Base-by-base conservation (phyloP, 2,329 filamentous ascomycete species). In the Harringtonia lauricola region DNA sequence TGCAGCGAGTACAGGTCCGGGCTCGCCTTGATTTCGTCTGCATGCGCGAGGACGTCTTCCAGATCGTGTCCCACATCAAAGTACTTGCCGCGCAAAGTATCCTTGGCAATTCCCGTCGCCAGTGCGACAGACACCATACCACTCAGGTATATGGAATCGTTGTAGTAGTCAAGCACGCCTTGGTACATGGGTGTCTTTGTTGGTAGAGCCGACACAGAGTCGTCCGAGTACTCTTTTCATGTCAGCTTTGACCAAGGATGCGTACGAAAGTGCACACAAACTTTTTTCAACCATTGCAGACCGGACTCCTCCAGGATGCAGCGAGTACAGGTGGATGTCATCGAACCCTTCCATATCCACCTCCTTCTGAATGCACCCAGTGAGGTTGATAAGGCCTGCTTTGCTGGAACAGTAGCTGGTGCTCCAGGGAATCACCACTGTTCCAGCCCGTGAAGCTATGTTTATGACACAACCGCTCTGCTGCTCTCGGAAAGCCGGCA, bases 341-440 rank as follows among this genome's bases (percentile, higher is more conserved):
- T 51, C 43, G 21, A 57, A 39, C 2, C 51, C 52, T 33, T 59
- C 57, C 26, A 54, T 42, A 31, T 59, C 57, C 12, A 52, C 42
- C 42, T 59, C 57, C 44, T 52, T 55, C 37, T 59, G 57, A 28
- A 51, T 42, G 43, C 56, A 59, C 3, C 51, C 53, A 13, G 57
- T 59, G 36, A 59, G 47, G 49, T 56, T 55, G 47, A 59, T 59
- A 17, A 59, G 49, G 17, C 55, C 56, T 4, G 56, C 56, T 43
- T 59, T 59, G 54, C 55, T 57, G 12, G 57, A 47, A 42, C 55
- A 58, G 51, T 59, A 59, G 44, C 53, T 55, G n/a, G 55, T 54
- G 47, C 51, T 55, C 50, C 55, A 59, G 2, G 57, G 56, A 21
- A 57, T 52, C 15, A 47, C 34, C 7, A 57, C 48, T 13, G 55